Evolutionary conservation across 805 yeast species (phyloP).

Genomic region (Barnettozyma californica): DNA sequence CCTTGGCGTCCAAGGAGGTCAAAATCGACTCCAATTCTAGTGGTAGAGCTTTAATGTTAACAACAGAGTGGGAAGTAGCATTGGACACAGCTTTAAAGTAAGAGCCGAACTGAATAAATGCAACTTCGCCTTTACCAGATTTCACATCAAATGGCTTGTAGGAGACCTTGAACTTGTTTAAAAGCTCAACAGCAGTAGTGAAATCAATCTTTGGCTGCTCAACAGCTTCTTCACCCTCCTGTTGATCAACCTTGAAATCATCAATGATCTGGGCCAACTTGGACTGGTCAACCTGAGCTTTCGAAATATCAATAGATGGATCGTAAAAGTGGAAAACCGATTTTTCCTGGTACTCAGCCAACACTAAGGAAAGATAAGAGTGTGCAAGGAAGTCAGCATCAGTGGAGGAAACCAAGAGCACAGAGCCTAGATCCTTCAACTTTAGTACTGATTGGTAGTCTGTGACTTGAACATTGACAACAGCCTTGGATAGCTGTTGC

Average conservation of each 20-base stretch:
- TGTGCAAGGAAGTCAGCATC: constrained; percentile 47
- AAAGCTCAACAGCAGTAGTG: constrained; percentile 1
- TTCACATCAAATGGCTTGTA: constrained; percentile 7
- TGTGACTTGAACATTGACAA: constrained; percentile 57
- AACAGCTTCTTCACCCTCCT: constrained; percentile 3
- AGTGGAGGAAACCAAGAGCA: constrained; percentile 63
- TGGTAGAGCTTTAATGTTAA: constrained; percentile 69
- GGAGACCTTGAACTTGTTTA: constrained; percentile 1
- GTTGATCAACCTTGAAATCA: constrained; percentile 4
- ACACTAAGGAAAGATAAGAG: constrained; percentile 52
- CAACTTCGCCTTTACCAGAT: constrained; percentile 2
- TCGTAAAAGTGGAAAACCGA: constrained; percentile 73
- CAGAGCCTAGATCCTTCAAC: constrained; percentile 62
- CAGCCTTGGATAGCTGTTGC: constrained; percentile 38
- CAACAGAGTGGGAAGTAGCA: constrained; percentile 33
- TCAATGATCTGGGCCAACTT: constrained; percentile 2
- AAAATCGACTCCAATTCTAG: constrained; percentile 42
- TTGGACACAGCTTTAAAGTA: constrained; percentile 38
- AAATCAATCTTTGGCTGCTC: constrained; percentile 8
- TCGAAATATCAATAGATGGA: constrained; percentile 16
- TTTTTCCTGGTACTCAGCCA: constrained; percentile 41
- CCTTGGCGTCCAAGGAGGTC: constrained; percentile 44
- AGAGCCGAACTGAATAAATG: constrained; percentile 48
- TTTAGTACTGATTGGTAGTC: constrained; percentile 72
- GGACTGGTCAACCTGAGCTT: background rate